Evolutionary conservation across 345 rosid species (phyloP), one percentile per base, ranked within the genome.

Genomic region (Mercurialis annua): DNA sequence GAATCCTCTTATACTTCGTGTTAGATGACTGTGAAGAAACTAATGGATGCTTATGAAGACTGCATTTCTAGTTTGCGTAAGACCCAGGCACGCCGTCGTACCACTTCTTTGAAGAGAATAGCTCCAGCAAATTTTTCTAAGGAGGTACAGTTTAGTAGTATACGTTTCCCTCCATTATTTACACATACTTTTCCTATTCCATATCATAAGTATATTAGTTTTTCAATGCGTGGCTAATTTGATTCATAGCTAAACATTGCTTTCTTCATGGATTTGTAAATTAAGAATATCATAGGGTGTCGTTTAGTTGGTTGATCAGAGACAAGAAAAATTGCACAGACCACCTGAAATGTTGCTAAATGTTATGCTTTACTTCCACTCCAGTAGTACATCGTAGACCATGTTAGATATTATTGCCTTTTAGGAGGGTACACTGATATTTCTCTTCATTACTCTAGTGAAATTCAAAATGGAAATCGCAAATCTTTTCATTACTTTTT

Each of bases 121-220:
- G 65, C 90, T 21, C 99, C 96, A 0, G 99, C 88, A 29, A 94
- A 91, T 84, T 94, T 94, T 71, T 83, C 99, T 4, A 91, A 84
- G 83, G 83, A 73, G 92, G 98, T 90, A 77, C 20, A 1, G 16
- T 64, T 21, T 6, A 29, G 15, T 30, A 55, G 42, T 2, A 16
- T 65, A 27, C 26, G 23, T 59, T 24, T 29, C 47, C 29, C 17
- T 26, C 44, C 42, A 31, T 42, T 23, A 40, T 9, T 15, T 46
- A 10, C n/a, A 44, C 53, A 47, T 31, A 21, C 12, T 42, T 27
- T 40, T 44, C 60, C 21, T 34, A 10, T n/a, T 42, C 2, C 6
- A 15, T 3, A 2, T 11, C 10, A 7, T n/a, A 16, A 29, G 16
- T 30, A 27, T 26, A 27, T 17, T 24, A 54, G n/a, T 31, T 31